phyloP scores from a whole-genome alignment of 73 alveolate species.

The Effrenium voratum region DNA sequence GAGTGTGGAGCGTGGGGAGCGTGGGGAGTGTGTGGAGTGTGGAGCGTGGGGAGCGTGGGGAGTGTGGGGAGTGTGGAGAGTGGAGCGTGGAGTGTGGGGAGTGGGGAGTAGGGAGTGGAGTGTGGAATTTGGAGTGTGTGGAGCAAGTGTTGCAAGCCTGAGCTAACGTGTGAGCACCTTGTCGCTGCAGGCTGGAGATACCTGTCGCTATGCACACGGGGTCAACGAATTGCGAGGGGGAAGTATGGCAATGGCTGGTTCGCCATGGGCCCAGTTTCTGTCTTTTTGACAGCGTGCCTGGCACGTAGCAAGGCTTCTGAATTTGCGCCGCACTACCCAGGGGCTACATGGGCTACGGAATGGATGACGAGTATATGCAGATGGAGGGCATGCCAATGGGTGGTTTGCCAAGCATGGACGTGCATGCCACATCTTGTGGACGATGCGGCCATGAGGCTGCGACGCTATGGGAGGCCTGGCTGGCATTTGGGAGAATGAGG shows the following conservation, averaged over 20 bases:
- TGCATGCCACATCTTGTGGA: too few species aligned
- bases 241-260: background rate
- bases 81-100: too few species aligned
- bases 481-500: slow-evolving; percentile 86
- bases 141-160: too few species aligned
- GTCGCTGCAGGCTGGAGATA: slow-evolving; percentile 58
- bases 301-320: background rate
- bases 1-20: too few species aligned
- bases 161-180: too few species aligned
- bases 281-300: background rate
- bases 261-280: background rate
- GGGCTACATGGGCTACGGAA: slow-evolving; percentile 70
- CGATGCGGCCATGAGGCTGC: too few species aligned
- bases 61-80: too few species aligned
- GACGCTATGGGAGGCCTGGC: slow-evolving; percentile 80
- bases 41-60: too few species aligned
- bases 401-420: too few species aligned
- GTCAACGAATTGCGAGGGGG: slow-evolving; percentile 66
- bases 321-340: background rate
- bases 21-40: too few species aligned
- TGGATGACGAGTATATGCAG: slow-evolving; percentile 78
- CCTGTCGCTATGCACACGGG: slow-evolving; percentile 89
- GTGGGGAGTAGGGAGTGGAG: too few species aligned
- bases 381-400: slow-evolving; percentile 1
- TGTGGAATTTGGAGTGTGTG: too few species aligned